Percentiles rank a stretch among this genome's conserved stretches.
phyloP scores from a whole-genome alignment of 2,329 filamentous ascomycete genomes.

The Phialophora expanda region DNA sequence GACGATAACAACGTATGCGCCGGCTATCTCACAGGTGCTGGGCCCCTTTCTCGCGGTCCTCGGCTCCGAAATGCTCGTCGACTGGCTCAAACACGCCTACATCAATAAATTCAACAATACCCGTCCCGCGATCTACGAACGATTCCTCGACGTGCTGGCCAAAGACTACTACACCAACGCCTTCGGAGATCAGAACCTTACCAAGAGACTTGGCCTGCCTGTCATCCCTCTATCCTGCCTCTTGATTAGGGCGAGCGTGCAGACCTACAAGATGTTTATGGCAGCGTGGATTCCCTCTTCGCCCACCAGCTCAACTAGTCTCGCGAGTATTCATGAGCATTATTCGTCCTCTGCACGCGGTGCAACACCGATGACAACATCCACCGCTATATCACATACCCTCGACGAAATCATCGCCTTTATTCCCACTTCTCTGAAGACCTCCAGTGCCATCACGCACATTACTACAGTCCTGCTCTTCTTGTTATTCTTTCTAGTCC shows the following conservation, averaged over 20 bases:
- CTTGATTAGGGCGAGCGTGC: conserved; percentile 90
- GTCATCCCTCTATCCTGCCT: conserved; percentile 90
- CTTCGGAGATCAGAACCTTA: conserved; percentile 88
- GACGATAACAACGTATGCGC: conserved; percentile 53
- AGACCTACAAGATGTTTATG: conserved; percentile 98
- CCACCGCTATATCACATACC: conserved; percentile 59
- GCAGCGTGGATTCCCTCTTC: conserved; percentile 74
- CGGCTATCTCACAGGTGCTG: conserved; percentile 73
- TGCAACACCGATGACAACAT: conserved; percentile 63
- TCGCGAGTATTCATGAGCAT: conserved; percentile 52
- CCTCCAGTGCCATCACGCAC: conserved; percentile 50
- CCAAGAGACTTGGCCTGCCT: conserved; percentile 84
- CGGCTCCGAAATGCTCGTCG: conserved; percentile 94
- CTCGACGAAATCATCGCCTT: conserved; percentile 48
- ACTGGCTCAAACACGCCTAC: conserved; percentile 96
- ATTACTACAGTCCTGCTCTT: conserved; percentile 85
- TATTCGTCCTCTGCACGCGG: conserved; percentile 63
- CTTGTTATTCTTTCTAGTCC: conserved; percentile 79
- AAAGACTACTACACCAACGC: conserved; percentile 99
- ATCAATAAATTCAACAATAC: conserved; percentile 99
- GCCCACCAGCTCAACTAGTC: conserved; percentile 44
- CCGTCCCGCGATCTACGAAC: conserved; percentile 84
- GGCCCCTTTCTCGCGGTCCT: conserved; percentile 93
- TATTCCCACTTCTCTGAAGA: conserved; percentile 51
- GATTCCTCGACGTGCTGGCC: conserved; percentile 89